phyloP scores from a whole-genome alignment of 1,139 yeast genomes.

The Arxiozyma telluris region DNA sequence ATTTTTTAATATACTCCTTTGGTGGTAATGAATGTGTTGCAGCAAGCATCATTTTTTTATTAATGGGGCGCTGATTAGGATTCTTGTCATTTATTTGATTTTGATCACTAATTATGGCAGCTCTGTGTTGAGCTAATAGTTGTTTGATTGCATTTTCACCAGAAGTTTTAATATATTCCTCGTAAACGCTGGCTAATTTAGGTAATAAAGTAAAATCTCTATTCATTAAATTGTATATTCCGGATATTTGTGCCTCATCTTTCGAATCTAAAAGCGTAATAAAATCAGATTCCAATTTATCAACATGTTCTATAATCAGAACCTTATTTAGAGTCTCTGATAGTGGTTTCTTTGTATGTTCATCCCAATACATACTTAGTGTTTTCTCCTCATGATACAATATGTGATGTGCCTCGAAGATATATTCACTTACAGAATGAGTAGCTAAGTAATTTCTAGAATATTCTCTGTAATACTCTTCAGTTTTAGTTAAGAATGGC shows the following conservation, averaged over 20 bases:
- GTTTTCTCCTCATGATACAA: conserved; percentile 75
- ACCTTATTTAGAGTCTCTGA: conserved; percentile 68
- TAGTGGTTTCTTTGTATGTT: conserved; percentile 71
- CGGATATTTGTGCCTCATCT: conserved; percentile 65
- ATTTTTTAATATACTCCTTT: conserved; percentile 66
- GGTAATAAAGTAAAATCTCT: conserved; percentile 53
- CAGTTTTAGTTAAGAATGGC: conserved; percentile 66
- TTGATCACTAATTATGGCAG: conserved; percentile 11
- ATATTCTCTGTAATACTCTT: conserved; percentile 62
- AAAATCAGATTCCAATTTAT: conserved; percentile 69
- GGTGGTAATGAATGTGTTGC: conserved; percentile 36
- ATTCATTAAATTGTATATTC: conserved; percentile 67
- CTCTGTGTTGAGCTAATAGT: conserved; percentile 20
- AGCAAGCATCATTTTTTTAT: conserved; percentile 17
- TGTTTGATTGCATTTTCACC: conserved; percentile 26
- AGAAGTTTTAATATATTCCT: conserved; percentile 54
- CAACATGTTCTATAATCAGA: conserved; percentile 71
- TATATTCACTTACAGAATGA: conserved; percentile 83
- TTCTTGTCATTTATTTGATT: conserved; percentile 10
- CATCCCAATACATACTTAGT: conserved; percentile 73
- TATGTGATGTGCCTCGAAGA: conserved; percentile 76
- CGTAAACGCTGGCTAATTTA: conserved; percentile 57
- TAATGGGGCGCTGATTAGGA: conserved; percentile 12
- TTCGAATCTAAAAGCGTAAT: conserved; percentile 63
- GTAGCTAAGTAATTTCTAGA: conserved; percentile 56